Evolutionary conservation across 2,329 filamentous ascomycete species (phyloP), one percentile per base, ranked within the genome.

Genomic region (Didymella glomerata): DNA sequence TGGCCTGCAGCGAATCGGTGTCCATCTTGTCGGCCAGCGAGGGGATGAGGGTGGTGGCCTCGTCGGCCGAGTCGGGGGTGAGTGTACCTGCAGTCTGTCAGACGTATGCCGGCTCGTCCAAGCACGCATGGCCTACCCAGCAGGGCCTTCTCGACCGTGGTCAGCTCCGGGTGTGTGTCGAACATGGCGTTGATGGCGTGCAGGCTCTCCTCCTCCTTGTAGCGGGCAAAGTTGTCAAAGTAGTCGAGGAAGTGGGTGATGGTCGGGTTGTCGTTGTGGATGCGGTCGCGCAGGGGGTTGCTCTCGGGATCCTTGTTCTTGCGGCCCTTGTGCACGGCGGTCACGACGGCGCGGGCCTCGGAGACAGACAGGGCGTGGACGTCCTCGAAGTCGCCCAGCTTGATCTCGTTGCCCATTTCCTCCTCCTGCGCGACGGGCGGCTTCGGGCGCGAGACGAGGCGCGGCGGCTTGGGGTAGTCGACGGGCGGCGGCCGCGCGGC

Each of bases 31-130:
- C 89, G 68, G 88, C 85, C 49, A 99, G 78, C 67, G 86, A 97
- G 1, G 95, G 96, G 63, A 99, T 96, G 58, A 99, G 84, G 9
- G 92, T 97, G 81, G 97, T 97, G 61, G 95, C 95, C 80, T 99
- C 96, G 75, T 99, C 95, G 58, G 92, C 90, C 44, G 88, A 90
- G 71, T 96, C 93, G 76, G 93, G 97, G 78, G 93, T 97, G 38
- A 99, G 83, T 30, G 92, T 96, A 32, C 93, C 93, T 96, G 67
- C 22, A 14, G 36, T 11, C 10, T 24, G 58, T 69, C 41, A 73
- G 68, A 18, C 4, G 16, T 8, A 14, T 4, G n/a, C 3, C 32
- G 2, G 16, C 14, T 36, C 32, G 18, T 18, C 13, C 14, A 7
- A n/a, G 14, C 13, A 8, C 8, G n/a, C 8, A 20, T 60, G 82